Conservation (phyloP, 768 basidiomycete genomes). For the Lyophyllum shimeji region DNA sequence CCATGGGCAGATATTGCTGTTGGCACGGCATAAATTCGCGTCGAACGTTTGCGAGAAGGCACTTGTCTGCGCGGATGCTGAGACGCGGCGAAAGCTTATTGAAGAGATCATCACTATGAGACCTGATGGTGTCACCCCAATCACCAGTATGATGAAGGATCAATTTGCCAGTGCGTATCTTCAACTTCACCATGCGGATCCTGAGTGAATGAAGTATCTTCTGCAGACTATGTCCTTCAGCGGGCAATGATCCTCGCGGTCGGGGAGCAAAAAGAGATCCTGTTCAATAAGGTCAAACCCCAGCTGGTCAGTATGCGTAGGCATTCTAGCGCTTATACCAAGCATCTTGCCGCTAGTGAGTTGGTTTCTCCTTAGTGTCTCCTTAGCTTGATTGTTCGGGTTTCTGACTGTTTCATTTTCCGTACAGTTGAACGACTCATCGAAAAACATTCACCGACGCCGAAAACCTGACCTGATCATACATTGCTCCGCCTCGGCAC, state of each 20-base stretch:
- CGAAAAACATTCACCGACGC: constrained; percentile 43
- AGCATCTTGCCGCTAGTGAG: constrained; percentile 81
- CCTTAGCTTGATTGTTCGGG: no score
- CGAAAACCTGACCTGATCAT: constrained; percentile 17
- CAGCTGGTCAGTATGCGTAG: constrained; percentile 71
- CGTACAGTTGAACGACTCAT: constrained; percentile 66
- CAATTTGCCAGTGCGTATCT: constrained; percentile 77
- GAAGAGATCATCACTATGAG: constrained; percentile 76
- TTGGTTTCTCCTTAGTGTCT: constrained; percentile 8
- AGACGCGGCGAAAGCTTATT: constrained; percentile 68
- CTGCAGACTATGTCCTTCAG: constrained; percentile 82
- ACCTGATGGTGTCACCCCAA: constrained; percentile 66
- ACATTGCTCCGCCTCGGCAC: not conserved
- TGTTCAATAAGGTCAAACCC: constrained; percentile 63
- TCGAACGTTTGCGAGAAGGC: constrained; percentile 97
- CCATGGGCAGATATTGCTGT: constrained; percentile 72
- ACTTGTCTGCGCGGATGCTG: constrained; percentile 60
- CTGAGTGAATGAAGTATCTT: constrained; percentile 1
- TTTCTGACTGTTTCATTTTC: no score
- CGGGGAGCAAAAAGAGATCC: constrained; percentile 65
- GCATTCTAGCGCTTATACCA: constrained; percentile 72
- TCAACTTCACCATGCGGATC: not conserved
- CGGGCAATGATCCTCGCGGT: constrained; percentile 69
- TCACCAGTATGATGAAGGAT: constrained; percentile 81
- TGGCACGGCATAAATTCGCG: constrained; percentile 89